phyloP scores from a whole-genome alignment of 2,329 filamentous ascomycete genomes.

The Pseudogymnoascus sp. region DNA sequence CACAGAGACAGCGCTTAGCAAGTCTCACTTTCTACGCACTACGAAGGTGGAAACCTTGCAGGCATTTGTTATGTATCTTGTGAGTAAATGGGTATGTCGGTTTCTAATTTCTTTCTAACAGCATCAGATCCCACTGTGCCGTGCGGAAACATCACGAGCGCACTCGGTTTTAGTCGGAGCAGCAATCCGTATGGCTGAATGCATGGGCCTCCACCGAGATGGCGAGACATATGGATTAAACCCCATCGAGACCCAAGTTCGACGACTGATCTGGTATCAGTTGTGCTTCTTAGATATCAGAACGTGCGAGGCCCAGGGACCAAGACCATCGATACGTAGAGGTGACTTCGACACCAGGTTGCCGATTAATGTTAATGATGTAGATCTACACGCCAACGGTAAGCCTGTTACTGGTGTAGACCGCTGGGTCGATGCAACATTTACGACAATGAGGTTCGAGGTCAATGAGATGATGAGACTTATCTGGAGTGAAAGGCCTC shows the following conservation, averaged over 20 bases:
- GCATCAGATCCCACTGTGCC: constrained; percentile 57
- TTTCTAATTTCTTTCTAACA: background rate
- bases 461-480: constrained; percentile 63
- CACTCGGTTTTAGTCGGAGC: constrained; percentile 66
- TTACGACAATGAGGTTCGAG: constrained; percentile 61
- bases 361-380: constrained; percentile 62
- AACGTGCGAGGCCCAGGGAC: constrained; percentile 66
- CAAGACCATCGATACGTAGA: constrained; percentile 59
- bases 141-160: constrained; percentile 61
- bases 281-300: constrained; percentile 68
- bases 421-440: constrained; percentile 59
- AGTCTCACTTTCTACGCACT: constrained; percentile 62
- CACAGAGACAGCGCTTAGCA: constrained; percentile 57
- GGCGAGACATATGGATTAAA: constrained; percentile 56
- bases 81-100: constrained; percentile 31
- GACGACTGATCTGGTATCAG: constrained; percentile 68
- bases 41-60: constrained; percentile 68
- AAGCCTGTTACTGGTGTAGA: constrained; percentile 33
- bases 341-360: constrained; percentile 69
- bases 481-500: constrained; percentile 60
- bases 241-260: constrained; percentile 60
- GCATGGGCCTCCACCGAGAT: constrained; percentile 68
- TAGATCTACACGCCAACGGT: constrained; percentile 42
- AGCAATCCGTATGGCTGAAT: constrained; percentile 65
- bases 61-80: constrained; percentile 68